phyloP scores from a whole-genome alignment of 2,329 filamentous ascomycete genomes.

The Bertia moriformis region DNA sequence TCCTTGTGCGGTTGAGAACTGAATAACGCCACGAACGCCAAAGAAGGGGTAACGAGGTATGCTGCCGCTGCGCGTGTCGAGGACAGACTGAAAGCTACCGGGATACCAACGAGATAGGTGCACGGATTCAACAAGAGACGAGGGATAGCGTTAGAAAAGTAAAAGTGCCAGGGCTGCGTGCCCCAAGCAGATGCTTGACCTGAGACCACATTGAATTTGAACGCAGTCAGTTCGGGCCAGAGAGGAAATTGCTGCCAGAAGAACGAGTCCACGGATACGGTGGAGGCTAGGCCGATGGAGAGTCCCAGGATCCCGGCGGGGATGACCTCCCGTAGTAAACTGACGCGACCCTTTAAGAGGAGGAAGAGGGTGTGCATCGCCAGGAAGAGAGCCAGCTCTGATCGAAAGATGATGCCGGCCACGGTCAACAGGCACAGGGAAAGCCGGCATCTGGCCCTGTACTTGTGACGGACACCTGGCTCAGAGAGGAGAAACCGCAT shows the following conservation, averaged over 20 bases:
- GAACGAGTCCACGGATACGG: conserved; percentile 41
- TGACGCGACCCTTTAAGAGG: conserved; percentile 24
- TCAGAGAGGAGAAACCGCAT: neutral
- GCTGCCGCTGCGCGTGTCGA: conserved; percentile 5
- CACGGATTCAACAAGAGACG: conserved; percentile 44
- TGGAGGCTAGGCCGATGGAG: conserved; percentile 33
- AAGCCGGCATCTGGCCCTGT: conserved; percentile 22
- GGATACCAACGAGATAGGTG: conserved; percentile 24
- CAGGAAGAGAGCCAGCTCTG: conserved; percentile 47
- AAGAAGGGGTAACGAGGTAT: conserved; percentile 24
- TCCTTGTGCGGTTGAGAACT: conserved; percentile 52
- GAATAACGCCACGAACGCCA: conserved; percentile 38
- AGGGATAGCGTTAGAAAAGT: conserved; percentile 43
- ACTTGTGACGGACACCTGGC: neutral
- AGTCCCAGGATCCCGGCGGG: conserved; percentile 37
- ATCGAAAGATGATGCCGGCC: conserved; percentile 45
- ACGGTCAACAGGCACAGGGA: conserved; percentile 40
- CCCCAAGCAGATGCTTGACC: conserved; percentile 49
- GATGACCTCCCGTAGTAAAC: conserved; percentile 28
- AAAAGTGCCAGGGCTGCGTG: conserved; percentile 43
- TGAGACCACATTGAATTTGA: conserved; percentile 48
- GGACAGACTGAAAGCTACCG: conserved; percentile 14
- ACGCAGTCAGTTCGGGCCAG: conserved; percentile 48
- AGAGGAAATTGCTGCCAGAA: conserved; percentile 43
- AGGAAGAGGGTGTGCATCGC: conserved; percentile 34